Conservation (phyloP, 352 stramenopile genomes). For the Phytophthora capsici region DNA sequence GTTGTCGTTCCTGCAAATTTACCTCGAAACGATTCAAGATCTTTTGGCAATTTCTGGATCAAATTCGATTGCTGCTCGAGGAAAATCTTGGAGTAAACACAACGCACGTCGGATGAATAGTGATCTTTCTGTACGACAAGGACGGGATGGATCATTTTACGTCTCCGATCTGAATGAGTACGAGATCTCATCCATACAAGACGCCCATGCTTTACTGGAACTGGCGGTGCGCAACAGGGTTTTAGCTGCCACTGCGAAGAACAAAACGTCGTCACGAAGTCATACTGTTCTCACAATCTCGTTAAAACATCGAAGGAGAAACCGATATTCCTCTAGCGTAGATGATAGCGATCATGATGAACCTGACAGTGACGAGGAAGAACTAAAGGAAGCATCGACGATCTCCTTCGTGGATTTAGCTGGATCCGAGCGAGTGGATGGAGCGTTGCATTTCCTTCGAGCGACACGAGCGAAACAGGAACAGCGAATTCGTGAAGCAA, state of each 20-base stretch:
- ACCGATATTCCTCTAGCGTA: conserved; percentile 14
- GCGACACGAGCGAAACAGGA: conserved; percentile 59
- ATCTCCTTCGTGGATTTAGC: conserved; percentile 80
- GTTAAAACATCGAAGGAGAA: conserved; percentile 31
- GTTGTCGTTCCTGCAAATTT: conserved; percentile 80
- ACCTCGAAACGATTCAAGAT: conserved; percentile 79
- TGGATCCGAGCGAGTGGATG: conserved; percentile 69
- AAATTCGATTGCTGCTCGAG: conserved; percentile 1
- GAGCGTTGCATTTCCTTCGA: conserved; percentile 56
- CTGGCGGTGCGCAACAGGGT: conserved; percentile 56
- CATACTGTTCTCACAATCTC: conserved; percentile 75
- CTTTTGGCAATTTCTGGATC: conserved; percentile 42
- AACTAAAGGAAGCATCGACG: conserved; percentile 28
- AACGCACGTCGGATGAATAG: background rate
- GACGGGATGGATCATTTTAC: conserved; percentile 57
- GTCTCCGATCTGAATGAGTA: conserved; percentile 66
- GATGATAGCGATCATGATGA: conserved; percentile 19
- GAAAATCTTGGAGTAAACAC: background rate
- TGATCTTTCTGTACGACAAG: conserved; percentile 61
- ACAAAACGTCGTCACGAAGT: conserved; percentile 76
- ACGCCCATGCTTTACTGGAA: conserved; percentile 57
- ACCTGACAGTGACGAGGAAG: conserved; percentile 5
- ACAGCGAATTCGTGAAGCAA: conserved; percentile 74
- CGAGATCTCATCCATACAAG: conserved; percentile 48
- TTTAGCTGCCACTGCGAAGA: conserved; percentile 61